A percentile compares a stretch with the other conserved stretches of the same genome.
phyloP scores from a whole-genome alignment of 176 grass and related monocot species.

The Carex myosuroides region DNA sequence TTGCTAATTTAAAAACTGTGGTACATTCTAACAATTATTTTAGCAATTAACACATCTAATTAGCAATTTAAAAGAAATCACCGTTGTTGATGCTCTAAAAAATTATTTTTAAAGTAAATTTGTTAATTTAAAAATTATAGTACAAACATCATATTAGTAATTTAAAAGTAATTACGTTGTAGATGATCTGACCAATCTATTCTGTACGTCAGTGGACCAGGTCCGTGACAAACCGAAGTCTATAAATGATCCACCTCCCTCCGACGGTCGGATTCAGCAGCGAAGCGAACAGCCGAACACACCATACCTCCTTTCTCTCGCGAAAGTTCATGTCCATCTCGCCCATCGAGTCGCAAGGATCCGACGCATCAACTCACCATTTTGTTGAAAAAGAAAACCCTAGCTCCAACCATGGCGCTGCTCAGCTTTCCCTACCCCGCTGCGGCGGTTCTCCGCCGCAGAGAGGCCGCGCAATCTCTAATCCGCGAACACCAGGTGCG shows the following conservation, averaged over 20 bases:
- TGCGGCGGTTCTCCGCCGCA: conserved; percentile 13
- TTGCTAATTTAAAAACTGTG: too few relatives aligned
- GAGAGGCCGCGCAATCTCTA: not conserved
- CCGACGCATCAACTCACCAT: conserved; percentile 24
- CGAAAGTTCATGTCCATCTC: conserved; percentile 75
- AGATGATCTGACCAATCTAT: not conserved
- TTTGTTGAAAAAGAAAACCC: conserved; percentile 27
- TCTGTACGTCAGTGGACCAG: not conserved
- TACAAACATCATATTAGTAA: too few relatives aligned
- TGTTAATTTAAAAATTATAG: too few relatives aligned
- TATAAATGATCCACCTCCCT: conserved; percentile 20
- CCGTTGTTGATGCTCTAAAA: too few relatives aligned
- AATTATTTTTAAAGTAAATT: too few relatives aligned
- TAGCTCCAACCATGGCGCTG: conserved; percentile 48
- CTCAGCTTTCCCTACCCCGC: conserved; percentile 23
- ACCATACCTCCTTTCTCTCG: conserved; percentile 14
- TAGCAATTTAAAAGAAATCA: too few relatives aligned
- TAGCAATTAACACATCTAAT: too few relatives aligned
- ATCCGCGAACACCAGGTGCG: conserved; percentile 34
- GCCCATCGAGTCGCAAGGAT: conserved; percentile 56
- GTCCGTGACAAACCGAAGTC: not conserved
- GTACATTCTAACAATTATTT: too few relatives aligned
- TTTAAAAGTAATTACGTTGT: too few relatives aligned
- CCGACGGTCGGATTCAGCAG: conserved; percentile 8
- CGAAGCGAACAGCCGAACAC: conserved; percentile 10